Conservation (phyloP, 1,284 basidiomycete species). For the Blastosporella zonata region DNA sequence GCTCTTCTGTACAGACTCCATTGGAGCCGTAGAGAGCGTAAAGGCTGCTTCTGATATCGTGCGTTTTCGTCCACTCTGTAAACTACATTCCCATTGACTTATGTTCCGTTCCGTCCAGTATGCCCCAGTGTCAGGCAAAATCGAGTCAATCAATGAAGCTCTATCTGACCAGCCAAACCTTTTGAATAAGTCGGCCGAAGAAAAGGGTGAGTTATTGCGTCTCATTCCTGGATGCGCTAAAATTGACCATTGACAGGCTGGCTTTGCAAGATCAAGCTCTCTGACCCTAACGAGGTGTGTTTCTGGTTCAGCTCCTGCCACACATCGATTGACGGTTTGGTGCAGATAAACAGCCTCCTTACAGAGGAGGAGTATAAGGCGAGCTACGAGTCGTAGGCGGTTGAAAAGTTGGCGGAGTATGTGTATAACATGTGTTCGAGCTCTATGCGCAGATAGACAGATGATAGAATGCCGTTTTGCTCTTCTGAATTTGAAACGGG, state of each 20-base stretch:
- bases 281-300: slow-evolving; percentile 70
- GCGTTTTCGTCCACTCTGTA: slow-evolving; percentile 28
- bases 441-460: slow-evolving; percentile 1
- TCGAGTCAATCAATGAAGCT: slow-evolving; percentile 78
- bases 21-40: slow-evolving; percentile 97
- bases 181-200: slow-evolving; percentile 88
- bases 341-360: slow-evolving; percentile 73
- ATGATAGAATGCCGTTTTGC: slow-evolving; percentile 4
- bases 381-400: slow-evolving; percentile 53
- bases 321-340: neutral
- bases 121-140: slow-evolving; percentile 86
- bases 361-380: slow-evolving; percentile 77
- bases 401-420: neutral
- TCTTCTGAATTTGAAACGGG: neutral
- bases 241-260: slow-evolving; percentile 61
- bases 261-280: slow-evolving; percentile 92
- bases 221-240: neutral
- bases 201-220: slow-evolving; percentile 59
- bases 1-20: slow-evolving; percentile 74
- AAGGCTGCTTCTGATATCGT: slow-evolving; percentile 97
- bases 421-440: neutral
- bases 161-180: slow-evolving; percentile 75
- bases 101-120: slow-evolving; percentile 50
- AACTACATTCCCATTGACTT: neutral
- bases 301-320: neutral